phyloP scores from a whole-genome alignment of 257 asterid genomes.

The Solanum piurae region DNA sequence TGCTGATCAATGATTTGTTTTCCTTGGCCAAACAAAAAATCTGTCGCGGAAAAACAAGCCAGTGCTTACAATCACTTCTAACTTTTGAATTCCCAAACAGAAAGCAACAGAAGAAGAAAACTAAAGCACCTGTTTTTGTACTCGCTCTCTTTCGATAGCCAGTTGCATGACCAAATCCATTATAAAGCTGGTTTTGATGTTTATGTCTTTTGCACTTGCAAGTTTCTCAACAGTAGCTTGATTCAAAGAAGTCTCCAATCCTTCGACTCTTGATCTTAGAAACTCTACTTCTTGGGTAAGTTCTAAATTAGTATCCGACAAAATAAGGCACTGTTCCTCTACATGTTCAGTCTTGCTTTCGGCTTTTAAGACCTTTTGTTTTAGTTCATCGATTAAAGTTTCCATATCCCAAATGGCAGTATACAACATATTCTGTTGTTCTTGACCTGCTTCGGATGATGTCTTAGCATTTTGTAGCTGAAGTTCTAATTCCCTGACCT shows the following conservation, averaged over 20 bases:
- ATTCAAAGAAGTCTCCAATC: constrained; percentile 39
- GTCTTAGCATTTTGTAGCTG: constrained; percentile 64
- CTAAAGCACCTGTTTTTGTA: constrained; percentile 50
- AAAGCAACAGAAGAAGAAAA: not conserved
- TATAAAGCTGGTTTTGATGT: constrained; percentile 37
- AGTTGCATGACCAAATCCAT: constrained; percentile 68
- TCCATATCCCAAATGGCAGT: constrained; percentile 98
- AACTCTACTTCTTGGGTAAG: constrained; percentile 47
- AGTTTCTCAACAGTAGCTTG: constrained; percentile 41
- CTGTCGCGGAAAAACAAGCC: constrained; percentile 31
- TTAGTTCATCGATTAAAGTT: constrained; percentile 79
- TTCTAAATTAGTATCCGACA: constrained; percentile 53
- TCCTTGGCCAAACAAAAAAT: constrained; percentile 43
- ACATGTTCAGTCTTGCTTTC: constrained; percentile 50
- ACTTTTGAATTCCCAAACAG: not conserved
- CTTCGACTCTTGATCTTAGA: constrained; percentile 33
- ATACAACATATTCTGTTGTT: constrained; percentile 79
- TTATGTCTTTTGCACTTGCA: constrained; percentile 49
- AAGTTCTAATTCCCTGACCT: constrained; percentile 51
- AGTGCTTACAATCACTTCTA: not conserved
- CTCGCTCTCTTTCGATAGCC: constrained; percentile 70
- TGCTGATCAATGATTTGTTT: constrained; percentile 51
- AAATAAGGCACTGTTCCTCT: constrained; percentile 46
- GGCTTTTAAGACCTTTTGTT: constrained; percentile 54
- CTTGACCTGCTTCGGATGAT: constrained; percentile 78